Evolutionary conservation across 345 rosid genomes (phyloP), one percentile per base, ranked within the genome.

Genomic region (Acer campestre): DNA sequence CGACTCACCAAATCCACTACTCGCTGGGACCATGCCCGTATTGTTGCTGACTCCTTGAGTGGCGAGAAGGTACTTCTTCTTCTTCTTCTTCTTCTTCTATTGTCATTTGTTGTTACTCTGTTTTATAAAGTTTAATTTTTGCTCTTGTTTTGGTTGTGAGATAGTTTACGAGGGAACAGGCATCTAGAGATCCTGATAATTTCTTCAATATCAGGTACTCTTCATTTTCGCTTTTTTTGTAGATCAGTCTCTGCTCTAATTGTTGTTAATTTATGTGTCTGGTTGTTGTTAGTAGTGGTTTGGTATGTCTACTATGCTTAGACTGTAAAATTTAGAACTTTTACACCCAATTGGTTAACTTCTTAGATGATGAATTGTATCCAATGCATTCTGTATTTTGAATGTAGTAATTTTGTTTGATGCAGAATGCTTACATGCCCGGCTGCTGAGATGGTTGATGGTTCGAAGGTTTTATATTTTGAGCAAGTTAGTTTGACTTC

Each of bases 361-460:
- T 44, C 53, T 66, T 48, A 17, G 62, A 31, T 31, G 25, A 29
- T 58, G 61, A 16, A 27, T 56, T 12, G 14, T 10, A 55, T 56
- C 17, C 14, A 51, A 29, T 29, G 35, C 61, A 53, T 70, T 70
- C 10, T 5, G 22, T 27, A 56, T 71, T 71, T 18, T 56, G 31
- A 20, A 56, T 31, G 23, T 49, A 49, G 61, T 58, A 55, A 27
- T 71, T 56, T 68, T 77, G 27, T 78, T 29, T 75, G 23, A 18
- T 82, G 85, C 90, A 94, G 98, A 85, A 82, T 88, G 88, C 82
- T 89, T 65, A 85, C 90, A 4, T 92, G 96, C 78, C 94, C 98
- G 0, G 97, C 97, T 53, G 94, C 98, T 25, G 98, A 93, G 66
- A 87, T 93, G 98, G 95, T 86, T 71, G 97, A 91, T 89, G 97